Percentiles rank a stretch among this genome's conserved stretches.
Conservation (phyloP, 306 rosid species). For the Medicago truncatula region DNA sequence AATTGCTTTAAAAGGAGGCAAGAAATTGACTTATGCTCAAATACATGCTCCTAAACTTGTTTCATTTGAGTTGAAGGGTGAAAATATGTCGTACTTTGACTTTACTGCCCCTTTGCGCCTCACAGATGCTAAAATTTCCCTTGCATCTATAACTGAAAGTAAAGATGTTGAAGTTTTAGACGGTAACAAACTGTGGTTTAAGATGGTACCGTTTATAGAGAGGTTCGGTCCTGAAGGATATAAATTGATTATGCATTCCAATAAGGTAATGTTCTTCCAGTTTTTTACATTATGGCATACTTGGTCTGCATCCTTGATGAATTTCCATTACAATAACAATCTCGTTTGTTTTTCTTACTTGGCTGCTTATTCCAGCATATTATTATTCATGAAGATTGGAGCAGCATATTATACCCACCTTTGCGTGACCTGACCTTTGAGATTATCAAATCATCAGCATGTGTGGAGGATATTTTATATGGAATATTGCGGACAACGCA, state of each 20-base stretch:
- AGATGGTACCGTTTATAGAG: constrained; percentile 26
- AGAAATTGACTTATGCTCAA: constrained; percentile 8
- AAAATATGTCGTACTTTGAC: constrained; percentile 38
- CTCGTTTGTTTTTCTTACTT: constrained; percentile 27
- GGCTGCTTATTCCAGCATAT: constrained; percentile 46
- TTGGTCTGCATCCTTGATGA: constrained; percentile 3
- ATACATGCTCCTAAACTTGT: constrained; percentile 46
- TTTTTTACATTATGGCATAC: not conserved
- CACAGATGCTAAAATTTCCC: constrained; percentile 46
- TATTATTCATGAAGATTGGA: constrained; percentile 49
- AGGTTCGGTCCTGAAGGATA: constrained; percentile 39
- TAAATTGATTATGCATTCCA: constrained; percentile 51
- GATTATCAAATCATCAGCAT: constrained; percentile 45
- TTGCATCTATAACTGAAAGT: constrained; percentile 14
- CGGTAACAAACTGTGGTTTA: constrained; percentile 22
- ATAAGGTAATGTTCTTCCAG: constrained; percentile 42
- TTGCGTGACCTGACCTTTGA: constrained; percentile 32
- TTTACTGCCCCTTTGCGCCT: constrained; percentile 20
- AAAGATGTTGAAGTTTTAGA: not conserved
- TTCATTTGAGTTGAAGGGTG: constrained; percentile 53
- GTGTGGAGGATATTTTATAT: constrained; percentile 36
- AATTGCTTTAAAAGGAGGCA: constrained; percentile 50
- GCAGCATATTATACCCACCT: constrained; percentile 34
- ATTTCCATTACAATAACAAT: constrained; percentile 1
- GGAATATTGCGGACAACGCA: constrained; percentile 43